Conservation (phyloP, 2,329 filamentous ascomycete genomes). For the Pseudogymnoascus sp. region DNA sequence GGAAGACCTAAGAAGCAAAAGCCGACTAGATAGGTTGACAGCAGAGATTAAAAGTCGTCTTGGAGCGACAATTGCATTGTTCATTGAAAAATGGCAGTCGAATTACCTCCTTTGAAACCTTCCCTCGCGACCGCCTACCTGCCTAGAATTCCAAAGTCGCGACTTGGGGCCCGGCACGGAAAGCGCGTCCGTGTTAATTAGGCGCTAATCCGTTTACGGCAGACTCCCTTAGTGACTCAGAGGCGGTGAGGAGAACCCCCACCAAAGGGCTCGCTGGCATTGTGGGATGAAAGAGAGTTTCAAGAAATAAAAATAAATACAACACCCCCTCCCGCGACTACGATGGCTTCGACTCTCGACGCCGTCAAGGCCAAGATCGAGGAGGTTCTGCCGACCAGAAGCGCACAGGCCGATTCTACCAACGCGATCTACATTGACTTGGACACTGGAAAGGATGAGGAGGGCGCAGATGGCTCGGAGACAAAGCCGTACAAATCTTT, state of each 20-base stretch:
- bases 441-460: constrained; percentile 64
- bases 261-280: background rate
- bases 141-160: constrained; percentile 16
- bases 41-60: constrained; percentile 14
- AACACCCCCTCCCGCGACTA: background rate
- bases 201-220: background rate
- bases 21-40: constrained; percentile 15
- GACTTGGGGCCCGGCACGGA: background rate
- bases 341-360: constrained; percentile 4
- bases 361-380: constrained; percentile 8
- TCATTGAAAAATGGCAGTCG: background rate
- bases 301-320: background rate
- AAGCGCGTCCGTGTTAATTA: background rate
- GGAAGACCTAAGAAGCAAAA: constrained; percentile 15
- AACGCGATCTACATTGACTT: constrained; percentile 67
- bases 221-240: background rate
- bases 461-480: constrained; percentile 58
- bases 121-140: background rate
- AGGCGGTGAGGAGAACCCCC: constrained; percentile 3
- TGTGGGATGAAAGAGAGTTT: background rate
- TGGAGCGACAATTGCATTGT: constrained; percentile 25
- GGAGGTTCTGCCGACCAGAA: constrained; percentile 1
- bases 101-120: background rate
- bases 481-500: constrained; percentile 74
- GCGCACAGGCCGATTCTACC: constrained; percentile 21